Evolutionary conservation across 2,329 filamentous ascomycete genomes (phyloP).

Genomic region (Lojkania enalia): DNA sequence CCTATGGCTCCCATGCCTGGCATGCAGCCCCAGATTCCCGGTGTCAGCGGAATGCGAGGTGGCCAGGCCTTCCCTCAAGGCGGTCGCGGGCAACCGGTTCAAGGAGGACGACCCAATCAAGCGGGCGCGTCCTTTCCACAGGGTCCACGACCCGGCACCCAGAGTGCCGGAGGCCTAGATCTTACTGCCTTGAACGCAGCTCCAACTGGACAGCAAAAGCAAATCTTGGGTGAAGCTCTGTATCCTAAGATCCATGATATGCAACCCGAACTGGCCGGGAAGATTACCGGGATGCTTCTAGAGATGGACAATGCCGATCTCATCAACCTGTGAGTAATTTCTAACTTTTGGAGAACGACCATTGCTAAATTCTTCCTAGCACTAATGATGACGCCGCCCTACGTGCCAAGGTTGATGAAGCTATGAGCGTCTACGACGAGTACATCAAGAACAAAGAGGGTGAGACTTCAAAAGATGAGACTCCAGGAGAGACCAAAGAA

Average conservation of each 20-base stretch:
- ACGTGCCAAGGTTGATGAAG: constrained; percentile 95
- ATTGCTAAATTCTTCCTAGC: constrained; percentile 55
- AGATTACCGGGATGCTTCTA: constrained; percentile 99
- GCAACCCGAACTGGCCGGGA: constrained; percentile 94
- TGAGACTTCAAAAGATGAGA: constrained; percentile 41
- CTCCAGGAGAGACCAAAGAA: constrained; percentile 52
- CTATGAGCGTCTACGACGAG: constrained; percentile 95
- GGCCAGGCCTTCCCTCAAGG: constrained; percentile 41
- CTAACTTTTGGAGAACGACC: too few species aligned
- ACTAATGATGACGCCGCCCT: constrained; percentile 89
- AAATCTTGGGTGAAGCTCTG: constrained; percentile 94
- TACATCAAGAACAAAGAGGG: constrained; percentile 85
- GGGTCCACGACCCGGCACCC: constrained; percentile 24
- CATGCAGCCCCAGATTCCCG: constrained; percentile 72
- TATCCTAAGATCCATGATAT: constrained; percentile 98
- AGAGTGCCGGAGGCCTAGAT: constrained; percentile 49
- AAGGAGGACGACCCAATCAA: background rate
- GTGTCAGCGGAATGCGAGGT: constrained; percentile 48
- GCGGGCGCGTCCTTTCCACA: constrained; percentile 35
- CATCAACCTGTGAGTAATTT: constrained; percentile 81
- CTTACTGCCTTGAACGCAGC: constrained; percentile 56
- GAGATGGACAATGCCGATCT: constrained; percentile 99
- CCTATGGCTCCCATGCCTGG: constrained; percentile 65
- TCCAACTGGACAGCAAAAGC: constrained; percentile 83
- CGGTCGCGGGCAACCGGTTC: constrained; percentile 33